phyloP scores from a whole-genome alignment of 176 grass and related monocot genomes.

The Oropetium thomaeum region DNA sequence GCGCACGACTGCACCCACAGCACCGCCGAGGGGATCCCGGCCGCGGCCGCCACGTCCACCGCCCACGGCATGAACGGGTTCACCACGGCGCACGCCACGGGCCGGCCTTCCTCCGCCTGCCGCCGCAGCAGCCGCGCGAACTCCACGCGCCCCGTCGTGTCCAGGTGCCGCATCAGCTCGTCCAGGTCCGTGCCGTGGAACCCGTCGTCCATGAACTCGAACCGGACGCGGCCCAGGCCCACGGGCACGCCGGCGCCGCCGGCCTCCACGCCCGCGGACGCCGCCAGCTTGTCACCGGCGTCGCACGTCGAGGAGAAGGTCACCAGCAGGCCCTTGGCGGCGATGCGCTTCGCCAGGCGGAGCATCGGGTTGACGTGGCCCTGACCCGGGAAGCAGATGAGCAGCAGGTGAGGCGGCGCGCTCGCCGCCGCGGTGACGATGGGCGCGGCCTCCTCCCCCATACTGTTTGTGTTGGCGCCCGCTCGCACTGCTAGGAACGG shows the following conservation, averaged over 20 bases:
- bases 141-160: background rate
- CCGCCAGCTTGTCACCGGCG: constrained; percentile 31
- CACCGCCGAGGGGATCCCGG: constrained; percentile 55
- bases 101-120: constrained; percentile 44
- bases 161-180: constrained; percentile 39
- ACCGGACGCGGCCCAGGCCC: constrained; percentile 51
- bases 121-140: constrained; percentile 39
- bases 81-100: constrained; percentile 57
- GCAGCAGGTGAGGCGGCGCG: constrained; percentile 39
- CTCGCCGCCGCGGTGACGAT: background rate
- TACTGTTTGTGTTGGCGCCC: background rate
- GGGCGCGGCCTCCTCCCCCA: constrained; percentile 17
- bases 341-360: constrained; percentile 72
- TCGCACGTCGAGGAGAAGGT: constrained; percentile 54
- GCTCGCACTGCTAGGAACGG: too few species aligned
- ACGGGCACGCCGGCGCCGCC: constrained; percentile 32
- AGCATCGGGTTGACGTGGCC: constrained; percentile 76
- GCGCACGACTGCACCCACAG: constrained; percentile 84
- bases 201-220: constrained; percentile 61
- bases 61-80: constrained; percentile 79
- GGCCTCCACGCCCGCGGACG: constrained; percentile 1
- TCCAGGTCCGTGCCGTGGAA: constrained; percentile 6
- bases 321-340: constrained; percentile 60
- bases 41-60: constrained; percentile 44
- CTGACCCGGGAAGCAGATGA: constrained; percentile 63